Evolutionary conservation across 1,284 basidiomycete species (phyloP), one percentile per base, ranked within the genome.

Genomic region (Naganishia liquefaciens): DNA sequence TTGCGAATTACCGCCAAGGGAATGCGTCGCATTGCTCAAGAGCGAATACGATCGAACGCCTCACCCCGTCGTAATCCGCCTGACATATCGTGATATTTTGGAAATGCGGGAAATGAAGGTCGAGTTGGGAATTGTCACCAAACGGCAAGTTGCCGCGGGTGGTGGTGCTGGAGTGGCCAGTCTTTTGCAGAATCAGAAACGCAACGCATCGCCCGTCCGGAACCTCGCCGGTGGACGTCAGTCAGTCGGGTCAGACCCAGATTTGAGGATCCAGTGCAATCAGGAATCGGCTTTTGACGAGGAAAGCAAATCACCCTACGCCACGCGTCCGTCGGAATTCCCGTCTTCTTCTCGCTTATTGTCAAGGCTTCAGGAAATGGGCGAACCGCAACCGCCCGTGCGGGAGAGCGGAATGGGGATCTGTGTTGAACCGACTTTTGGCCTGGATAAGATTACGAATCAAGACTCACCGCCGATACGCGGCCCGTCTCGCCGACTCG

Each of bases 51-150:
- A 68, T 58, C 50, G 68, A 39, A 61, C 68, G 21, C 68, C 68
- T 17, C 68, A 68, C 46, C 64, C 68, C n/a, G 62, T 68, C 23
- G 68, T 68, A 11, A 51, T 63, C 13, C 44, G 68, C 13, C 47
- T 68, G 33, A 68, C 46, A 6, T 68, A 68, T 52, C 54, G 65
- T n/a, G 68, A 68, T 43, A 65, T 68, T 10, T 40, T 68, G 54
- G 68, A 68, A 27, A 39, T 68, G 51, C 54, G 68, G 46, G 68
- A 68, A 57, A 64, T 68, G 62, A 66, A 66, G 49, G 58, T 68
- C 40, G 68, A 66, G 25, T 40, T 68, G 30, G 62, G 65, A 30
- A 66, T 68, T 40, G 62, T 68, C 3, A 66, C 62, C 19, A 66
- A 57, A 44, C 46, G 64, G 23, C 67, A 68, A 47, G 37, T 61